Evolutionary conservation across 179 eudicot genomes (phyloP), one percentile per base, ranked within the genome.

Genomic region (Heliamphora pulchella): DNA sequence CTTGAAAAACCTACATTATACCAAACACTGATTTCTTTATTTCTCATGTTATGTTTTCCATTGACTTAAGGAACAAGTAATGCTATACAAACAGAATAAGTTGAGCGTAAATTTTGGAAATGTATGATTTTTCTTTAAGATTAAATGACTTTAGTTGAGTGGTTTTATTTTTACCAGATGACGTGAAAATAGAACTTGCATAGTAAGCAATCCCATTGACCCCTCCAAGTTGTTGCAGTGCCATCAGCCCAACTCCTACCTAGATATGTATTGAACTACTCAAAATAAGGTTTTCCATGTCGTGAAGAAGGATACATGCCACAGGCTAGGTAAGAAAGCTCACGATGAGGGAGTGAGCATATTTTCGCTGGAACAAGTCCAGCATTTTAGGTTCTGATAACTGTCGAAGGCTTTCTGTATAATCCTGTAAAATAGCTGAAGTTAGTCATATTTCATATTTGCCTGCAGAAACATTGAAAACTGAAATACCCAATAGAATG

Each of bases 231-330:
- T 94, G 98, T 84, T 94, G 98, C 83, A 93, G 78, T 76, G 88
- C 93, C 97, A 94, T 94, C 61, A 94, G 83, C 65, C 98, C 98
- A 73, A 94, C 94, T 82, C 98, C 98, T 74, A 94, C 92, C 98
- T 94, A 80, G 55, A 78, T 64, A 43, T 74, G 48, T 54, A 58
- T 13, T 18, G 14, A 67, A 10, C 18, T 4, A 59, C 39, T 8
- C 20, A 63, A 11, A 50, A 74, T 17, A 17, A 43, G 20, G 14
- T 44, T 67, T 68, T 46, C 18, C 48, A 55, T 58, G 54, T 61
- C 31, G 8, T 31, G 58, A 50, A 58, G 53, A 58, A 59, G 5
- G 20, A 20, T 59, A 78, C 13, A 39, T 43, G 50, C 8, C 48
- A 14, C 53, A 64, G 9, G 65, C 51, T 67, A 9, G 39, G 62